Conservation (phyloP, 129 eudicot species). For the Helianthus annuus region DNA sequence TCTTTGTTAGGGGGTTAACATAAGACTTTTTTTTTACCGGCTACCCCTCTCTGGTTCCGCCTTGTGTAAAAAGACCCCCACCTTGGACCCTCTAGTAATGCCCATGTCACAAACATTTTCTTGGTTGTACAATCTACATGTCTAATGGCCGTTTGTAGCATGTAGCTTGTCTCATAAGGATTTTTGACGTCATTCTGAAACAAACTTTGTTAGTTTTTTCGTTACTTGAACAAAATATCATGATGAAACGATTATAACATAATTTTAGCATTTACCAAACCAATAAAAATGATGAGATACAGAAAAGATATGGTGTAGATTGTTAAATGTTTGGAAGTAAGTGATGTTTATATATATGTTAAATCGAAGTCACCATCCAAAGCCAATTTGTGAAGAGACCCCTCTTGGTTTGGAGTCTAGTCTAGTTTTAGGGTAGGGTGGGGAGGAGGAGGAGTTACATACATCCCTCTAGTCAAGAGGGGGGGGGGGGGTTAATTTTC, state of each 20-base stretch:
- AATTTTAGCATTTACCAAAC: neutral
- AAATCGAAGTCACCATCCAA: slow-evolving; percentile 34
- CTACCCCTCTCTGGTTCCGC: too few relatives aligned
- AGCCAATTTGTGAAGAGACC: slow-evolving; percentile 30
- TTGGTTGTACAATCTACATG: neutral
- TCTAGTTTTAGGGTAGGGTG: slow-evolving; percentile 20
- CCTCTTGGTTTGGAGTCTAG: slow-evolving; percentile 36
- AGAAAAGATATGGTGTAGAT: slow-evolving; percentile 27
- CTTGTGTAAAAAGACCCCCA: neutral
- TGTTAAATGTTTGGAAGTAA: slow-evolving; percentile 33
- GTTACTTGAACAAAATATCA: neutral
- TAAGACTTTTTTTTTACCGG: too few relatives aligned
- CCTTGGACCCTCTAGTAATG: neutral
- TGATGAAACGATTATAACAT: neutral
- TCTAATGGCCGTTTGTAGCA: neutral
- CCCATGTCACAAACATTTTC: neutral
- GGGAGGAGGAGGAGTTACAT: slow-evolving; percentile 16
- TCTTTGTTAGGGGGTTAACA: too few relatives aligned
- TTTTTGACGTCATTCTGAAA: neutral
- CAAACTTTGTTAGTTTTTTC: neutral
- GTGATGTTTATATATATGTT: slow-evolving; percentile 30
- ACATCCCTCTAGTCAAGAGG: slow-evolving; percentile 23
- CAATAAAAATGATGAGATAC: slow-evolving; percentile 7
- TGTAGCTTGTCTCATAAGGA: neutral
- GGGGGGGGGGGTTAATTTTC: neutral